Conservation (phyloP, 306 rosid species). For the Ammopiptanthus mongolicus region DNA sequence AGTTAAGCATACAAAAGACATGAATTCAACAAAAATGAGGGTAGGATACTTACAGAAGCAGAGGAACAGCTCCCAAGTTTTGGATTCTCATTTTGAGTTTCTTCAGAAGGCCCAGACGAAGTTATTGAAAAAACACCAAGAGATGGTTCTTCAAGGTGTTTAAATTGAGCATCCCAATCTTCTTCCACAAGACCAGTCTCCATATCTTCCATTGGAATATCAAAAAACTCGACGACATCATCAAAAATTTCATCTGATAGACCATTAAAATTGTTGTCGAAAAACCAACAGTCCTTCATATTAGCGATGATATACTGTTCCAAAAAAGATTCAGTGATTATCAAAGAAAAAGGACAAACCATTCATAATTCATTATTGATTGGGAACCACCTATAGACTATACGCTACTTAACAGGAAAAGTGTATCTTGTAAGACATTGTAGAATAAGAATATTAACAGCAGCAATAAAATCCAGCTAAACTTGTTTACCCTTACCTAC, state of each 20-base stretch:
- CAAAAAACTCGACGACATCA: conserved; percentile 35
- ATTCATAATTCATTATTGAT: background rate
- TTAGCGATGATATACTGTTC: conserved; percentile 27
- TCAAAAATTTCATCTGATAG: conserved; percentile 32
- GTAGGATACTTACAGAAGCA: conserved; percentile 41
- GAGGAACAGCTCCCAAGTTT: conserved; percentile 23
- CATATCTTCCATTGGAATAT: conserved; percentile 62
- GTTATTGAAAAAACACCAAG: conserved; percentile 33
- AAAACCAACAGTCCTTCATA: conserved; percentile 49
- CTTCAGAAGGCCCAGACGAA: conserved; percentile 8
- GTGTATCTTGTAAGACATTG: background rate
- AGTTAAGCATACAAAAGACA: background rate
- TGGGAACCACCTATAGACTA: background rate
- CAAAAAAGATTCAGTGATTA: background rate
- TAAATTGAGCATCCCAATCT: conserved; percentile 59
- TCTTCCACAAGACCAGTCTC: conserved; percentile 39
- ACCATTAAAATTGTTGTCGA: conserved; percentile 36
- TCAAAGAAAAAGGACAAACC: background rate
- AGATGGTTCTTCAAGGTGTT: conserved; percentile 48
- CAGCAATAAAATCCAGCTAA: background rate
- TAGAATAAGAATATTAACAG: background rate
- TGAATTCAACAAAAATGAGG: background rate
- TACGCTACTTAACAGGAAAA: background rate
- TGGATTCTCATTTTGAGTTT: conserved; percentile 7
- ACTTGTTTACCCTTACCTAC: background rate